Conservation (phyloP, 2,329 filamentous ascomycete species). For the Blastomyces percursus region DNA sequence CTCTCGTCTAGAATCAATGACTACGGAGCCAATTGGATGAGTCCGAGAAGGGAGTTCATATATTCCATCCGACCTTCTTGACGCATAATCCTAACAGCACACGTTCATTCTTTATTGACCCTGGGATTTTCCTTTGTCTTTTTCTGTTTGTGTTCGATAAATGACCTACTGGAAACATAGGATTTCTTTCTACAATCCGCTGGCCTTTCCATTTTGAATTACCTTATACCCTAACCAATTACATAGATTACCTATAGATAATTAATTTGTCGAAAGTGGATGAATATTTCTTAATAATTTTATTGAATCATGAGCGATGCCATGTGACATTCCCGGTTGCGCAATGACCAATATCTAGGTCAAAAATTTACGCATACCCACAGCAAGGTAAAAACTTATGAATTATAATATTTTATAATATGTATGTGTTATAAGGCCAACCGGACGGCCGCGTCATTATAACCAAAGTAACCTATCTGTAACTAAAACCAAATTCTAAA, state of each 20-base stretch:
- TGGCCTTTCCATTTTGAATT: background rate
- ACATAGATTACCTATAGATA: background rate
- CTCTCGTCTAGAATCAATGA: constrained; percentile 3
- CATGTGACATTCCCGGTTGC: background rate
- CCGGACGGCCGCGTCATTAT: background rate
- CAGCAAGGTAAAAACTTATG: too few species aligned
- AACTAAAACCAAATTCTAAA: constrained; percentile 42
- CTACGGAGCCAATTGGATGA: constrained; percentile 11
- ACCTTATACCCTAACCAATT: background rate
- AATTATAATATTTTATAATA: background rate
- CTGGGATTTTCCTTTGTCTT: background rate
- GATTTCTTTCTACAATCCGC: background rate
- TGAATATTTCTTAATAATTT: background rate
- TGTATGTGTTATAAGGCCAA: background rate
- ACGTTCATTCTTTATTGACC: background rate
- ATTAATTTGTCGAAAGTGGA: background rate
- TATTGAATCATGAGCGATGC: background rate
- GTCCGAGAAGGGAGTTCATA: background rate
- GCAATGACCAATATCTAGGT: background rate
- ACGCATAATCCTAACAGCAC: background rate
- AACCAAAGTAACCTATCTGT: background rate
- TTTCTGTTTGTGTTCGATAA: background rate
- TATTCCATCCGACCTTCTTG: background rate
- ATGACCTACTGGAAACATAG: too few species aligned
- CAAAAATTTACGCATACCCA: background rate